phyloP scores from a whole-genome alignment of 768 basidiomycete species.

The Panaeolus cyanescens region DNA sequence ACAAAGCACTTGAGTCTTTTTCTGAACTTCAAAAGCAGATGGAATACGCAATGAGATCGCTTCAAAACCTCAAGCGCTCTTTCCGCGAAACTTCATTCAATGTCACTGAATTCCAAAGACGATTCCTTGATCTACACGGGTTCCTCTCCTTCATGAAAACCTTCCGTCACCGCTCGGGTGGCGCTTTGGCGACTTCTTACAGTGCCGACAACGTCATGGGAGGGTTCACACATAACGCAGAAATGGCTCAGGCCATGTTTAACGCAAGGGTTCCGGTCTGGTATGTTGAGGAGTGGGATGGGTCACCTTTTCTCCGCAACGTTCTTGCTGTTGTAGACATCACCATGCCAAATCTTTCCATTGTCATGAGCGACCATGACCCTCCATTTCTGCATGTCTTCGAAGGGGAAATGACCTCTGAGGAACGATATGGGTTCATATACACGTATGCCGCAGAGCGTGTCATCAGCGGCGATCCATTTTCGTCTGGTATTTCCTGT shows the following conservation, averaged over 20 bases:
- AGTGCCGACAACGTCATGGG: conserved; percentile 9
- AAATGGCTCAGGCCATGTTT: conserved; percentile 9
- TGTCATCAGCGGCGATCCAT: neutral
- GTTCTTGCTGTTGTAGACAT: neutral
- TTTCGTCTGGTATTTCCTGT: too few relatives aligned
- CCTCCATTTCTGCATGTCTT: neutral
- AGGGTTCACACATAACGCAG: conserved; percentile 8
- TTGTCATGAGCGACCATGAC: neutral
- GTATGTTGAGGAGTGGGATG: conserved; percentile 10
- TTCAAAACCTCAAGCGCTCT: neutral
- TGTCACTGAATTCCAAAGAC: conserved; percentile 14
- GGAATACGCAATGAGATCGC: neutral
- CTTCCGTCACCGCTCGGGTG: conserved; percentile 11
- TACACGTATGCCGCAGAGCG: neutral
- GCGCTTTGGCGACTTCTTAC: neutral
- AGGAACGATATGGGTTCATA: neutral
- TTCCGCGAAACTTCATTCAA: neutral
- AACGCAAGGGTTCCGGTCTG: conserved; percentile 20
- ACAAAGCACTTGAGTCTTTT: neutral
- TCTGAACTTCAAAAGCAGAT: neutral
- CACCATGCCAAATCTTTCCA: neutral
- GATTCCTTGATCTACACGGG: conserved; percentile 12
- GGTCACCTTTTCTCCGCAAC: neutral
- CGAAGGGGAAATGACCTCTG: neutral
- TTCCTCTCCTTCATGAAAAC: conserved; percentile 11